Evolutionary conservation across 371 early-diverging fungal genomes (phyloP).

Genomic region (Batkoa obscura): DNA sequence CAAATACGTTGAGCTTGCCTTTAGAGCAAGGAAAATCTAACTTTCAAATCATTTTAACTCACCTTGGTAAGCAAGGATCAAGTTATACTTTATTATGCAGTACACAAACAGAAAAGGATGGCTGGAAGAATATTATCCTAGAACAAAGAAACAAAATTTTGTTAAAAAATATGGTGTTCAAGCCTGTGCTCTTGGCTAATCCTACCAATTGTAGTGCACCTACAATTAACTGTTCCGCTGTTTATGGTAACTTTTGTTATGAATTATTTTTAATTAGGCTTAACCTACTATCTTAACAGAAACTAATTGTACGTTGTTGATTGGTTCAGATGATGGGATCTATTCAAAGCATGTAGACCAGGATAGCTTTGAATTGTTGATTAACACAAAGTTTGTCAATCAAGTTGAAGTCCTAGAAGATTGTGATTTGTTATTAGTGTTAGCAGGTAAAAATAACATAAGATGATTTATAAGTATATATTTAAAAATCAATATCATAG

Average conservation of each 20-base stretch:
- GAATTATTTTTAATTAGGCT: background rate
- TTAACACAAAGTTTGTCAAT: background rate
- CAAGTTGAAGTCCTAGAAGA: conserved; percentile 1
- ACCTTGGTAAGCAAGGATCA: conserved; percentile 49
- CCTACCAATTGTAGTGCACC: conserved; percentile 22
- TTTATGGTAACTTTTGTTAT: conserved; percentile 22
- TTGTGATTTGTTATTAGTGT: background rate
- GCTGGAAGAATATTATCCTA: conserved; percentile 64
- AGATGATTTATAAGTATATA: too few relatives aligned
- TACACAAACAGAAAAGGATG: conserved; percentile 44
- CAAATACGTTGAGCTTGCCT: conserved; percentile 7
- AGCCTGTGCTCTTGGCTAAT: conserved; percentile 24
- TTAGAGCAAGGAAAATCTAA: conserved; percentile 7
- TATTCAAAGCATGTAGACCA: conserved; percentile 26
- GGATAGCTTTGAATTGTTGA: background rate
- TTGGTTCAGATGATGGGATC: conserved; percentile 74
- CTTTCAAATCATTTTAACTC: conserved; percentile 48
- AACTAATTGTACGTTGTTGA: conserved; percentile 43
- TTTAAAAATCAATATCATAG: too few relatives aligned
- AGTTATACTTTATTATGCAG: conserved; percentile 50
- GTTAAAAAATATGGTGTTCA: conserved; percentile 32
- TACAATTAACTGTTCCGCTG: conserved; percentile 50
- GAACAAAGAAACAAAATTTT: conserved; percentile 36
- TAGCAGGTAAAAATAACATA: background rate
- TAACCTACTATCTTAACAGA: conserved; percentile 6